Percentiles rank a stretch among this genome's conserved stretches.
phyloP scores from a whole-genome alignment of 495 filamentous ascomycete species.

The Mytilinidion resinicola region DNA sequence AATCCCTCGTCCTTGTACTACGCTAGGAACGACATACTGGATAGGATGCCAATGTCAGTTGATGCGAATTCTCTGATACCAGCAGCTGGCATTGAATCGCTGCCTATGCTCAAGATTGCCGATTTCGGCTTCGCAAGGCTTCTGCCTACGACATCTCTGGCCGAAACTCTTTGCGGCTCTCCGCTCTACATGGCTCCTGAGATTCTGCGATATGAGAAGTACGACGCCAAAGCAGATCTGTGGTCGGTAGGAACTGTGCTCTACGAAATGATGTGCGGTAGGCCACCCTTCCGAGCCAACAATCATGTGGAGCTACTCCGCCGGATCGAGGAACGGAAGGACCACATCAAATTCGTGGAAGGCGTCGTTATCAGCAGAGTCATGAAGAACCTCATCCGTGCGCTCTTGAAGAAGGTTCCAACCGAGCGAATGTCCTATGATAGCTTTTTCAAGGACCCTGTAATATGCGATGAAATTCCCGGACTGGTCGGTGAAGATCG shows the following conservation, averaged over 20 bases:
- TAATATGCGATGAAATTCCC: slow-evolving; percentile 75
- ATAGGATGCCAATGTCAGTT: slow-evolving; percentile 52
- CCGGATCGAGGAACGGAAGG: slow-evolving; percentile 80
- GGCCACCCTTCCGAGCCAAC: slow-evolving; percentile 80
- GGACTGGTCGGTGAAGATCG: slow-evolving; percentile 72
- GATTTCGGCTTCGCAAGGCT: slow-evolving; percentile 96
- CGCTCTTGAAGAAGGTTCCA: slow-evolving; percentile 76
- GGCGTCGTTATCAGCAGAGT: slow-evolving; percentile 64
- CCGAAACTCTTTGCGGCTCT: slow-evolving; percentile 95
- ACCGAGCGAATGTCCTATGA: slow-evolving; percentile 77
- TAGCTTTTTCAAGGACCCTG: slow-evolving; percentile 67
- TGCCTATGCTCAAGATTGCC: slow-evolving; percentile 94
- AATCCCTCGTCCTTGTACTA: slow-evolving; percentile 72
- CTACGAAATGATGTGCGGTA: slow-evolving; percentile 89
- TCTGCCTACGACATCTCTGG: slow-evolving; percentile 78
- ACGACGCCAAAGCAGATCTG: slow-evolving; percentile 92
- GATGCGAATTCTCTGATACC: slow-evolving; percentile 75
- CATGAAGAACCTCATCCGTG: slow-evolving; percentile 75
- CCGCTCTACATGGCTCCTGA: slow-evolving; percentile 98
- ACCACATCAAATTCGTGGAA: slow-evolving; percentile 73
- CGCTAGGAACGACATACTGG: slow-evolving; percentile 39
- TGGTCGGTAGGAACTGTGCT: slow-evolving; percentile 97
- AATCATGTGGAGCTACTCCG: slow-evolving; percentile 93
- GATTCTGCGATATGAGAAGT: slow-evolving; percentile 94
- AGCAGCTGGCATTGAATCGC: slow-evolving; percentile 69